Conservation (phyloP, 257 asterid genomes). For the Echium plantagineum region DNA sequence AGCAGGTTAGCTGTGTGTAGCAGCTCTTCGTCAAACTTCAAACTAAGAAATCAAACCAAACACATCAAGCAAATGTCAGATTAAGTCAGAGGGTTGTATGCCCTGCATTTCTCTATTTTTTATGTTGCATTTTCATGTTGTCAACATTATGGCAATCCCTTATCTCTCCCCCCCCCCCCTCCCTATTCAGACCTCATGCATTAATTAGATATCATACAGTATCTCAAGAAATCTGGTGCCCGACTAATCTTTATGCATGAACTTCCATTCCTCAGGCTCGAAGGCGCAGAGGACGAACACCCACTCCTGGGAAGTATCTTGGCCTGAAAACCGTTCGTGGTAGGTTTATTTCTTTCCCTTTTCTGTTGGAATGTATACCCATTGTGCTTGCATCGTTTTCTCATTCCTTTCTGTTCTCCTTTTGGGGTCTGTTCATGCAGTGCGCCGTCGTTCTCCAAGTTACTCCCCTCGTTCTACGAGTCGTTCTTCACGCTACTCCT, state of each 20-base stretch:
- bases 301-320: slow-evolving; percentile 84
- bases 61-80: slow-evolving; percentile 63
- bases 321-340: slow-evolving; percentile 52
- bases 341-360: slow-evolving; percentile 14
- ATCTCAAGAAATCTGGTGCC: background rate
- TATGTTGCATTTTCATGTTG: slow-evolving; percentile 6
- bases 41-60: slow-evolving; percentile 69
- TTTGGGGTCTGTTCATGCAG: slow-evolving; percentile 18
- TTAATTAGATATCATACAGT: background rate
- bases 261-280: slow-evolving; percentile 42
- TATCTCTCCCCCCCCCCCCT: background rate
- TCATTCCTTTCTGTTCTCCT: background rate
- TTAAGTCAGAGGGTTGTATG: slow-evolving; percentile 79
- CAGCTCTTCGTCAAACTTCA: slow-evolving; percentile 78
- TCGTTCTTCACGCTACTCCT: slow-evolving; percentile 39
- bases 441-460: slow-evolving; percentile 36
- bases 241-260: background rate
- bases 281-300: slow-evolving; percentile 83
- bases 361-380: too few relatives aligned
- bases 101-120: slow-evolving; percentile 57
- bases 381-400: background rate
- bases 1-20: slow-evolving; percentile 92
- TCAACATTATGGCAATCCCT: background rate
- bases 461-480: slow-evolving; percentile 35
- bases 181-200: background rate